phyloP scores from a whole-genome alignment of 345 rosid species.

The Arabis alpina region DNA sequence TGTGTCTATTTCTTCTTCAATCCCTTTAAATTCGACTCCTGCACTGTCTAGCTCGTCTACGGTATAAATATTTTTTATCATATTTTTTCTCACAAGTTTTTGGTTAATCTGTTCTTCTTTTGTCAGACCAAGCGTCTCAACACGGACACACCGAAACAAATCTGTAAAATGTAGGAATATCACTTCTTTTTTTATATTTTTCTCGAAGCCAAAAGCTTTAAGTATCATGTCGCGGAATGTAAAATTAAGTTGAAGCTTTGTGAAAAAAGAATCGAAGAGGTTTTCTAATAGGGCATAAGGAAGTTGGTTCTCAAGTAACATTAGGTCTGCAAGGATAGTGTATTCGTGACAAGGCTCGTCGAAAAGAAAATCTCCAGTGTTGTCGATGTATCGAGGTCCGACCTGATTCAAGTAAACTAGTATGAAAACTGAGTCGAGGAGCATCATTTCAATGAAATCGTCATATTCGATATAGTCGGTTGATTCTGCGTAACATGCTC shows the following conservation, averaged over 20 bases:
- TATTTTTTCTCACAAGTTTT: neutral
- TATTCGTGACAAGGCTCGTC: neutral
- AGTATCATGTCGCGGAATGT: neutral
- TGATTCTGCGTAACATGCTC: conserved; percentile 5
- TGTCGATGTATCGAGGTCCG: neutral
- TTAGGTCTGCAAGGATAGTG: neutral
- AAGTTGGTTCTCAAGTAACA: conserved; percentile 20
- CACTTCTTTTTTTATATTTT: neutral
- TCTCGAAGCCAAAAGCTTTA: neutral
- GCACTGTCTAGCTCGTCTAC: conserved; percentile 17
- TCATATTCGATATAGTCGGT: neutral
- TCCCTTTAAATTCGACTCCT: conserved; percentile 8
- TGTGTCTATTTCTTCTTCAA: neutral
- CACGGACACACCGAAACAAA: no score
- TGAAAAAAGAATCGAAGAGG: neutral
- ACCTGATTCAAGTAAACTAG: neutral
- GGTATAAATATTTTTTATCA: neutral
- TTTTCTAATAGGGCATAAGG: neutral
- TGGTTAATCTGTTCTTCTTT: no score
- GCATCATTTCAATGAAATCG: neutral
- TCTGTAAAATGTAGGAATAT: conserved; percentile 4
- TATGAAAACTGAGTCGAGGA: conserved; percentile 16
- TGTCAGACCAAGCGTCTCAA: no score
- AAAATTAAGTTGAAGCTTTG: neutral
- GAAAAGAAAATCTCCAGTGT: neutral